These are phyloP conservation scores for Boechera divaricarpa DNA, from an alignment of 345 rosid genomes.

Conservation along the genomic window DNA sequence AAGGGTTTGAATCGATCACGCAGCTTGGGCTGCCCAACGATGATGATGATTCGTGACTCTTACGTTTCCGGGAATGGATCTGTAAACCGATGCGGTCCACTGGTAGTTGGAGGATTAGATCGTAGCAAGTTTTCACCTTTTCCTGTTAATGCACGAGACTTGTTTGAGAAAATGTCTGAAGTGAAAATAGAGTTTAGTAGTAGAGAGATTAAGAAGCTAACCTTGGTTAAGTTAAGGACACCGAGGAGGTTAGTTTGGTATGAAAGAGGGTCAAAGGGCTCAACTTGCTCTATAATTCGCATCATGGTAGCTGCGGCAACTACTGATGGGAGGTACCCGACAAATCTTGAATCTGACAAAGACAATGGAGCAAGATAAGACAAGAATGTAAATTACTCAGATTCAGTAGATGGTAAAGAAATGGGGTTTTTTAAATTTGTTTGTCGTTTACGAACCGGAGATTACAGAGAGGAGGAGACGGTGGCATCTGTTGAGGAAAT, in stretches of 20 bases:
- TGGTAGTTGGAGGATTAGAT: slow-evolving; percentile 54
- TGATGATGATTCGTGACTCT: slow-evolving; percentile 40
- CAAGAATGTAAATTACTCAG: slow-evolving; percentile 30
- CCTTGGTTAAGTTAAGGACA: slow-evolving; percentile 69
- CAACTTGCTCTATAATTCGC: slow-evolving; percentile 65
- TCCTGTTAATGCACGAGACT: slow-evolving; percentile 56
- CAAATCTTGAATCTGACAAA: slow-evolving; percentile 70
- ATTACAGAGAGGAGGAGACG: slow-evolving; percentile 61
- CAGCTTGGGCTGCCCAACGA: slow-evolving; percentile 65
- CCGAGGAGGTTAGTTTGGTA: slow-evolving; percentile 61
- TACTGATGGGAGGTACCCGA: slow-evolving; percentile 72
- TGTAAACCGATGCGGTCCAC: slow-evolving; percentile 17
- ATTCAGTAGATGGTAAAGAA: slow-evolving; percentile 11
- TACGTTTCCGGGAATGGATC: slow-evolving; percentile 58
- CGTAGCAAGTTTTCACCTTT: slow-evolving; percentile 56
- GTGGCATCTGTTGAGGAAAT: slow-evolving; percentile 72
- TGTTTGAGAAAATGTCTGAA: slow-evolving; percentile 23
- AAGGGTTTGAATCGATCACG: slow-evolving; percentile 62
- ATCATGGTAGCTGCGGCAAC: slow-evolving; percentile 89
- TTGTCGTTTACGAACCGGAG: slow-evolving; percentile 63
- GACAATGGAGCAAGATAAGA: slow-evolving; percentile 21
- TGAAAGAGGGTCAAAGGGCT: slow-evolving; percentile 54
- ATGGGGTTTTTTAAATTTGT: neutral
- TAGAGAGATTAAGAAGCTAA: slow-evolving; percentile 32
- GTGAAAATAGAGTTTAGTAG: slow-evolving; percentile 17